Conservation (phyloP, 1,284 basidiomycete species). For the Papiliotrema terrestris region DNA sequence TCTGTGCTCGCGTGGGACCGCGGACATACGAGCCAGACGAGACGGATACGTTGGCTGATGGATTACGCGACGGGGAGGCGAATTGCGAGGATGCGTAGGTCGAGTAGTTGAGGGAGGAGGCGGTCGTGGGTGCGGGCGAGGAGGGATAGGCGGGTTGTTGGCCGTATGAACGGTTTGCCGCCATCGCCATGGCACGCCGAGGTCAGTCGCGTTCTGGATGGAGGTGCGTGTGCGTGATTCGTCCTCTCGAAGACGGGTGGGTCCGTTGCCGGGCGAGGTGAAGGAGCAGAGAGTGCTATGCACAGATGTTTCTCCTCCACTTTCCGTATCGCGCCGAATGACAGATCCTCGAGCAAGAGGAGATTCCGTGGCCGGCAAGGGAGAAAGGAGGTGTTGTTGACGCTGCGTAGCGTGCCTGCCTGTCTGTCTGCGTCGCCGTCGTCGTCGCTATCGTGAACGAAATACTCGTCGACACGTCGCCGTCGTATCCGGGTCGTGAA, state of each 20-base stretch:
- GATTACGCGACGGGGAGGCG: constrained; percentile 11
- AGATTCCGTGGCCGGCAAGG: too few species aligned
- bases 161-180: constrained; percentile 19
- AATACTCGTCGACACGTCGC: too few species aligned
- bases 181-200: constrained; percentile 16
- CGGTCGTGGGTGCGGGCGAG: constrained; percentile 29
- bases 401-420: too few species aligned
- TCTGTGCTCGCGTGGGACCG: neutral
- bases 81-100: constrained; percentile 31
- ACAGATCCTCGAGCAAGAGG: too few species aligned
- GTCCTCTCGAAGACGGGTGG: neutral
- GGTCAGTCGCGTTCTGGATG: neutral
- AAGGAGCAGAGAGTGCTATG: too few species aligned
- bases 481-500: too few species aligned
- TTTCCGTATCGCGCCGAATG: too few species aligned
- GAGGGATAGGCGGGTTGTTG: constrained; percentile 15
- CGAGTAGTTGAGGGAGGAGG: constrained; percentile 33
- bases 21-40: constrained; percentile 3
- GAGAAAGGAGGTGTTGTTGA: too few species aligned
- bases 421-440: too few species aligned
- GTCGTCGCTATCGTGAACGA: too few species aligned
- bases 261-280: too few species aligned
- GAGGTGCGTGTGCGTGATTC: neutral
- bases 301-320: too few species aligned
- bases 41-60: neutral